A percentile compares a stretch with the other conserved stretches of the same genome.
phyloP scores from a whole-genome alignment of 2,329 filamentous ascomycete genomes.

The Reticulascus tulasneorum region DNA sequence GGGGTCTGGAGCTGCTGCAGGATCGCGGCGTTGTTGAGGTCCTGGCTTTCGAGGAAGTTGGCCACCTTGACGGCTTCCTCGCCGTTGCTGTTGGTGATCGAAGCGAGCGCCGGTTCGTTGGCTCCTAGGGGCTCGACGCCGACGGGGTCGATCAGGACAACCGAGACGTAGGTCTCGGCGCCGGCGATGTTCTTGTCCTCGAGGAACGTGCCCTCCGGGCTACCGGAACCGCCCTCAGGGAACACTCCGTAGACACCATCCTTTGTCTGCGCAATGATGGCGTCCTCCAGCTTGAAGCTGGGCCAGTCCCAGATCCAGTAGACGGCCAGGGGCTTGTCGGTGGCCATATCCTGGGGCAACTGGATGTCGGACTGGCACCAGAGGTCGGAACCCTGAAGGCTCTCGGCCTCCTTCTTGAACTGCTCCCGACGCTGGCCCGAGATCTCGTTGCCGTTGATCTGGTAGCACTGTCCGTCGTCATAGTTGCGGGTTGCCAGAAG shows the following conservation, averaged over 20 bases:
- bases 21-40: slow-evolving; percentile 41
- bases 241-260: slow-evolving; percentile 39
- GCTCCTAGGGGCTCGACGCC: slow-evolving; percentile 10
- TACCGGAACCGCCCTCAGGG: slow-evolving; percentile 21
- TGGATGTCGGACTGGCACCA: slow-evolving; percentile 80
- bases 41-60: slow-evolving; percentile 30
- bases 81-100: slow-evolving; percentile 14
- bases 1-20: slow-evolving; percentile 39
- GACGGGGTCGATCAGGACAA: slow-evolving; percentile 13
- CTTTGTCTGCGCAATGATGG: slow-evolving; percentile 33
- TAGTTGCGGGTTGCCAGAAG: slow-evolving; percentile 76
- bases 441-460: slow-evolving; percentile 61
- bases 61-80: slow-evolving; percentile 11
- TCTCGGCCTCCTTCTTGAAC: slow-evolving; percentile 47
- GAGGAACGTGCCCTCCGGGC: slow-evolving; percentile 5
- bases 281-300: slow-evolving; percentile 46
- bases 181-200: slow-evolving; percentile 12
- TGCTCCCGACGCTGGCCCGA: slow-evolving; percentile 54
- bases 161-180: slow-evolving; percentile 35
- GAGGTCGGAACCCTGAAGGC: slow-evolving; percentile 54
- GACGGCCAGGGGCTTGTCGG: slow-evolving; percentile 67
- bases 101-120: slow-evolving; percentile 2
- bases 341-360: slow-evolving; percentile 63
- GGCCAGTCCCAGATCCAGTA: slow-evolving; percentile 99
- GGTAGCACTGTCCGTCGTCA: slow-evolving; percentile 88